Evolutionary conservation across 257 asterid species (phyloP).

Genomic region (Ophiorrhiza pumila): DNA sequence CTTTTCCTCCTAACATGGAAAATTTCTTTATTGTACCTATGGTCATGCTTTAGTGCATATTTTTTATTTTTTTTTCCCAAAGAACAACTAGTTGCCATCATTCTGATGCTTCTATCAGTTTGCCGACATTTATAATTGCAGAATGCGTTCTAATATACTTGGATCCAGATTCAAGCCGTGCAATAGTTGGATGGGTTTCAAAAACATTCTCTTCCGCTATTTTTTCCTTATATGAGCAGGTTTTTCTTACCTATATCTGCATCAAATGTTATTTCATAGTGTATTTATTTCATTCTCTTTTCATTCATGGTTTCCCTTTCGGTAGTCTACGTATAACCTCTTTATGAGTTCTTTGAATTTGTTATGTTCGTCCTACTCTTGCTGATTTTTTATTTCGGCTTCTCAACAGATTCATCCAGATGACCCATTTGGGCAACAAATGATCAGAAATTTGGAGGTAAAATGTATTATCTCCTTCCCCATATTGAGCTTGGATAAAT

Average conservation of each 20-base stretch:
- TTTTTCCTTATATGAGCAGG: slow-evolving; percentile 98
- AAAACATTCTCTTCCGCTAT: slow-evolving; percentile 79
- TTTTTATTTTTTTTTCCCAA: not conserved
- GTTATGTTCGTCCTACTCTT: not conserved
- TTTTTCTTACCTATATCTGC: slow-evolving; percentile 14
- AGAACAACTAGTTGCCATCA: not conserved
- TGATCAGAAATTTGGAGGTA: slow-evolving; percentile 98
- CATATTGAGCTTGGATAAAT: slow-evolving; percentile 3
- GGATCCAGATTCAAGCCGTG: slow-evolving; percentile 83
- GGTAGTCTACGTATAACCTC: slow-evolving; percentile 1
- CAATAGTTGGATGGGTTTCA: slow-evolving; percentile 86
- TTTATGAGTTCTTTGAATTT: not conserved
- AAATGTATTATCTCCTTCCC: not conserved
- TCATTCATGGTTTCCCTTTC: no score
- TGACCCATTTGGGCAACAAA: slow-evolving; percentile 98
- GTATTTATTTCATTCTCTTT: not conserved
- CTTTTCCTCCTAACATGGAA: not conserved
- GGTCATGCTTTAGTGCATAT: not conserved
- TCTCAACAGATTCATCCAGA: slow-evolving; percentile 79
- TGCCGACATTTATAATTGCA: slow-evolving; percentile 99
- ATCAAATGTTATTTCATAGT: not conserved
- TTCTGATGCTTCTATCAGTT: slow-evolving; percentile 84
- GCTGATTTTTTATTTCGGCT: no score
- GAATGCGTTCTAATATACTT: slow-evolving; percentile 96
- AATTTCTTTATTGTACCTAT: not conserved